Evolutionary conservation across 2,329 filamentous ascomycete genomes (phyloP).

Genomic region (Leptographium wingfieldii): DNA sequence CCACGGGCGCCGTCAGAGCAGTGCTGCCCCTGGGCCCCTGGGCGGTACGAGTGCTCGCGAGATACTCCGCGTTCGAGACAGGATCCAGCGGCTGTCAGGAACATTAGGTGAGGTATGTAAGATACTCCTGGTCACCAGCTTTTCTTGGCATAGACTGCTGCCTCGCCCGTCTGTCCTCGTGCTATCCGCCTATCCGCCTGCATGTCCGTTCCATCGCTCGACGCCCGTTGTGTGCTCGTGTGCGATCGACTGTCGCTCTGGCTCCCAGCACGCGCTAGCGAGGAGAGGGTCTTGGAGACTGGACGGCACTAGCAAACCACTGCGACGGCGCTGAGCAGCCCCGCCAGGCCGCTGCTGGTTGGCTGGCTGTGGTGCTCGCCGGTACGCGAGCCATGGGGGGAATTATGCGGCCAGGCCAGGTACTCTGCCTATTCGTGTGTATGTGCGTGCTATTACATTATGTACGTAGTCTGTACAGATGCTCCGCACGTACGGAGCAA

Average conservation of each 20-base stretch:
- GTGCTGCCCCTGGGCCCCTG: too few species aligned
- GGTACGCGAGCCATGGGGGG: neutral
- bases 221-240: too few species aligned
- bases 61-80: neutral
- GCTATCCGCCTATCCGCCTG: too few species aligned
- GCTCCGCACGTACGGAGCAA: neutral
- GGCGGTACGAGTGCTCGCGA: too few species aligned
- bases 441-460: neutral
- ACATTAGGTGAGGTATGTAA: too few species aligned
- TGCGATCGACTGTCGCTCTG: too few species aligned
- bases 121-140: neutral
- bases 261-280: slow-evolving; percentile 1
- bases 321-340: slow-evolving; percentile 2
- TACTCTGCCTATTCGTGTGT: neutral
- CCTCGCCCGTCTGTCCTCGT: too few species aligned
- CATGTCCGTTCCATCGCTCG: too few species aligned
- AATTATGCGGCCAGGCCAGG: neutral
- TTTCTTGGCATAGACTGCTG: too few species aligned
- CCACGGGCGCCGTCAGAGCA: too few species aligned
- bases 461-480: neutral
- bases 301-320: slow-evolving; percentile 3
- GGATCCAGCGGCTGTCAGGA: neutral
- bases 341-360: neutral
- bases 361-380: neutral
- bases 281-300: neutral